Conservation (phyloP, 805 yeast genomes). For the Yamadazyma endophytica region DNA sequence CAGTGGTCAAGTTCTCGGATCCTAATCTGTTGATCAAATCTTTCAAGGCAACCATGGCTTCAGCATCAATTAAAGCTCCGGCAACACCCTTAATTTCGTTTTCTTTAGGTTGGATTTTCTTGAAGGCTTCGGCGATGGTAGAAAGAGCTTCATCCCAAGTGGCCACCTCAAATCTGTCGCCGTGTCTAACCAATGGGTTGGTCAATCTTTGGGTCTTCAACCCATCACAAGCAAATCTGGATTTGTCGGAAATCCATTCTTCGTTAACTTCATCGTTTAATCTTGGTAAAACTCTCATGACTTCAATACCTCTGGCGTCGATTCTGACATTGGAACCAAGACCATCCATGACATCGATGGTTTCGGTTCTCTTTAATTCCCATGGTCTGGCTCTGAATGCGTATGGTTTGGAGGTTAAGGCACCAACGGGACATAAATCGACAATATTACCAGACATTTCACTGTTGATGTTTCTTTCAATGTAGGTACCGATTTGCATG, state of each 20-base stretch:
- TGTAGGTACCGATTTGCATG: constrained; percentile 86
- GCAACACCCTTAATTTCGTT: constrained; percentile 77
- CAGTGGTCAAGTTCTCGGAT: constrained; percentile 77
- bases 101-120: constrained; percentile 52
- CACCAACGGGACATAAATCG: constrained; percentile 90
- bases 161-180: constrained; percentile 64
- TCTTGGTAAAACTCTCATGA: constrained; percentile 82
- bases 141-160: constrained; percentile 86
- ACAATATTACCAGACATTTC: constrained; percentile 85
- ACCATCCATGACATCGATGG: constrained; percentile 80
- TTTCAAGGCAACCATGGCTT: constrained; percentile 75
- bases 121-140: constrained; percentile 60
- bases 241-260: constrained; percentile 88
- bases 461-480: constrained; percentile 77
- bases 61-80: constrained; percentile 81
- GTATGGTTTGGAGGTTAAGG: constrained; percentile 83
- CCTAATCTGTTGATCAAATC: constrained; percentile 74
- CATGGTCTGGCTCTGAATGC: constrained; percentile 93
- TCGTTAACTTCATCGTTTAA: constrained; percentile 83
- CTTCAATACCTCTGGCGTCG: constrained; percentile 83
- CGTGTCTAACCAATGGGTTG: constrained; percentile 69
- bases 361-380: constrained; percentile 87
- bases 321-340: constrained; percentile 80
- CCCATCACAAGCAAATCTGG: constrained; percentile 83
- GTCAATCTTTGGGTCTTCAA: constrained; percentile 83